phyloP scores from a whole-genome alignment of 495 filamentous ascomycete genomes.

The Aspergillus olivimuriae region DNA sequence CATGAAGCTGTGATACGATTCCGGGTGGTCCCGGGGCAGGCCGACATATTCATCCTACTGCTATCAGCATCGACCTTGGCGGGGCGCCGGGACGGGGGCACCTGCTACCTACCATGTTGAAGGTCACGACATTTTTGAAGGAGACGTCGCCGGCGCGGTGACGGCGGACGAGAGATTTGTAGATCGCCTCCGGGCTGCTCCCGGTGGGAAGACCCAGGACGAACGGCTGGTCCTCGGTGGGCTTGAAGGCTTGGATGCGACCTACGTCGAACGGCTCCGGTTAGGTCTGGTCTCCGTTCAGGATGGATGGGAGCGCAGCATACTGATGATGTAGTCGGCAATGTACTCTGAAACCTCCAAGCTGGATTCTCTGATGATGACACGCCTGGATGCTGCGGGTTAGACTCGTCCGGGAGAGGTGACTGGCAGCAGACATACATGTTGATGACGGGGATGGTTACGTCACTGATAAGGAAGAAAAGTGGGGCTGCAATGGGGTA shows the following conservation, averaged over 20 bases:
- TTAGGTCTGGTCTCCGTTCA: neutral
- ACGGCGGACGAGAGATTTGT: slow-evolving; percentile 66
- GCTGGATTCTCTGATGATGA: slow-evolving; percentile 73
- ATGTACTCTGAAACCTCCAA: slow-evolving; percentile 63
- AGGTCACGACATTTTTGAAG: slow-evolving; percentile 81
- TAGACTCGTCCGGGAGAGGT: slow-evolving; percentile 11
- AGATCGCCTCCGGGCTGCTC: slow-evolving; percentile 71
- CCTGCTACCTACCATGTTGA: slow-evolving; percentile 69
- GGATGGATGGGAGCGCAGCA: slow-evolving; percentile 12
- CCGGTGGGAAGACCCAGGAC: slow-evolving; percentile 82
- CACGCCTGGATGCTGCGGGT: slow-evolving; percentile 52
- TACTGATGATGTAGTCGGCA: slow-evolving; percentile 77
- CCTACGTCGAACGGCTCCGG: slow-evolving; percentile 8
- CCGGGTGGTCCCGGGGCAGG: slow-evolving; percentile 71
- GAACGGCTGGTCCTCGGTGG: slow-evolving; percentile 64
- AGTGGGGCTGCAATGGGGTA: neutral
- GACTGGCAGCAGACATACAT: slow-evolving; percentile 25
- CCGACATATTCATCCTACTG: slow-evolving; percentile 79
- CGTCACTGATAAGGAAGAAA: slow-evolving; percentile 12
- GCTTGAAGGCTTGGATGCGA: slow-evolving; percentile 67
- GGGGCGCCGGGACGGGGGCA: neutral
- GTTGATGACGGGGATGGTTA: slow-evolving; percentile 9
- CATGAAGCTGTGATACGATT: slow-evolving; percentile 88
- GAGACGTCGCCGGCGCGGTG: slow-evolving; percentile 75
- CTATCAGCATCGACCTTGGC: slow-evolving; percentile 2